Conservation (phyloP, 1,139 yeast genomes). For the Yarrowia galli region DNA sequence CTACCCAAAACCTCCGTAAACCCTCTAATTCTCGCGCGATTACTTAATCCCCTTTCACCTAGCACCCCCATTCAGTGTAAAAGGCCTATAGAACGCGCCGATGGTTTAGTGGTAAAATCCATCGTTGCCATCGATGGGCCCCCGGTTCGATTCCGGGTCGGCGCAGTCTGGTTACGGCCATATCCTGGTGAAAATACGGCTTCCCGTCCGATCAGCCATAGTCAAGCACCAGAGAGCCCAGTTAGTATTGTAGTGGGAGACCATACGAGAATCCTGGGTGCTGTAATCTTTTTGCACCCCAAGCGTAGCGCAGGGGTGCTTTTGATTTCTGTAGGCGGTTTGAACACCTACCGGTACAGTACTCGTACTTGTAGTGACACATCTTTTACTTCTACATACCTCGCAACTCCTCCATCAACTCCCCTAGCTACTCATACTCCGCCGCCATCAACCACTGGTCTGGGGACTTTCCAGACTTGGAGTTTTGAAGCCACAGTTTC, state of each 20-base stretch:
- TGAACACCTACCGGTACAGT: no score
- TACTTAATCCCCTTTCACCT: background rate
- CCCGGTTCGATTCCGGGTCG: conserved; percentile 3
- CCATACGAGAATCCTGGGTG: conserved; percentile 8
- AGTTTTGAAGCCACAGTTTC: background rate
- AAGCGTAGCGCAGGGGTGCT: background rate
- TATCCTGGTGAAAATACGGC: conserved; percentile 7
- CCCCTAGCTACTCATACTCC: no score
- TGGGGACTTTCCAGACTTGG: background rate
- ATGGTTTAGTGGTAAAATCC: conserved; percentile 6
- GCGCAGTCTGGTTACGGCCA: conserved; percentile 1
- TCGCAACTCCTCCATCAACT: no score
- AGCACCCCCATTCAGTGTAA: background rate
- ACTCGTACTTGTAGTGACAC: no score
- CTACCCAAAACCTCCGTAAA: background rate
- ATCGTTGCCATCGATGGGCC: conserved; percentile 4
- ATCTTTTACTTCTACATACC: no score
- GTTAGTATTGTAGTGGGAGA: conserved; percentile 6
- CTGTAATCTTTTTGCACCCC: background rate
- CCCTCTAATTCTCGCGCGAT: background rate
- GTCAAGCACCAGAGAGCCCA: conserved; percentile 5
- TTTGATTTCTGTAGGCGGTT: background rate
- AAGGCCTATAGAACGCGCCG: background rate
- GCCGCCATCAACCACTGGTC: conserved; percentile 14
- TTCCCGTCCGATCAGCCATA: conserved; percentile 8